phyloP scores from a whole-genome alignment of 2,329 filamentous ascomycete species.

The Alternaria arborescens region DNA sequence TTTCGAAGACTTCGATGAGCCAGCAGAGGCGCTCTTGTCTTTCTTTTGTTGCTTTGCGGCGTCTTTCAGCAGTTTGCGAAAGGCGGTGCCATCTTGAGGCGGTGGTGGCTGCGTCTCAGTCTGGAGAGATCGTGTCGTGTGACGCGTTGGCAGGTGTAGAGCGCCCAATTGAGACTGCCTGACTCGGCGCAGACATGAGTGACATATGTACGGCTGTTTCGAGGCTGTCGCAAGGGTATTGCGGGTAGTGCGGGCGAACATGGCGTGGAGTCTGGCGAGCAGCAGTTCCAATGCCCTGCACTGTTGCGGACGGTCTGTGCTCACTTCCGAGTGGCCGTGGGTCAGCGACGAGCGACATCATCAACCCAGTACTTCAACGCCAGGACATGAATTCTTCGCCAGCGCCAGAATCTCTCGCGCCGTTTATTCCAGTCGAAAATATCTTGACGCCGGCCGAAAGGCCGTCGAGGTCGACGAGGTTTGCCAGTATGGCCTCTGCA shows the following conservation, averaged over 20 bases:
- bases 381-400: neutral
- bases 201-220: constrained; percentile 42
- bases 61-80: constrained; percentile 51
- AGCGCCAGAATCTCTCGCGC: constrained; percentile 11
- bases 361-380: constrained; percentile 3
- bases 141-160: neutral
- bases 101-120: constrained; percentile 26
- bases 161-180: constrained; percentile 27
- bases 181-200: constrained; percentile 35
- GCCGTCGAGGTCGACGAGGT: neutral
- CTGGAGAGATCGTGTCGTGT: constrained; percentile 32
- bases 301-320: constrained; percentile 38
- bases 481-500: neutral
- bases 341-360: constrained; percentile 7
- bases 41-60: constrained; percentile 47
- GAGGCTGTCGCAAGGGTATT: constrained; percentile 29
- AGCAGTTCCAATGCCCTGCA: constrained; percentile 24
- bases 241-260: constrained; percentile 38
- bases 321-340: constrained; percentile 31
- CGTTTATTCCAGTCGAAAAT: neutral
- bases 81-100: constrained; percentile 41
- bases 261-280: constrained; percentile 34
- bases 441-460: neutral
- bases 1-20: constrained; percentile 12
- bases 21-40: constrained; percentile 18